Conservation (phyloP, 2,329 filamentous ascomycete genomes). For the Hymenoscyphus linearis region DNA sequence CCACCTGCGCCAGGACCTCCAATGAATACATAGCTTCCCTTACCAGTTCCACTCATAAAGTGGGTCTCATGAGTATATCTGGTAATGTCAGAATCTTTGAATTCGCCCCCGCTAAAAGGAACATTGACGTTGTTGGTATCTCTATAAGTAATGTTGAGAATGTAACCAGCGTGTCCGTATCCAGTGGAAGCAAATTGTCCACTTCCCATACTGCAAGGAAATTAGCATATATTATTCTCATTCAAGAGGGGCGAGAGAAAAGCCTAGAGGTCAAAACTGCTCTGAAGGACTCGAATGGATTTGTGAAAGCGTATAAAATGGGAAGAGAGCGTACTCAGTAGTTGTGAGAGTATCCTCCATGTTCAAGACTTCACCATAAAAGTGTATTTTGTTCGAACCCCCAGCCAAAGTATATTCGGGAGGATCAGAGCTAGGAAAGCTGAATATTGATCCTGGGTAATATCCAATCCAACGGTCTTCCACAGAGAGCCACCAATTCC, state of each 20-base stretch:
- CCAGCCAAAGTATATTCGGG: slow-evolving; percentile 4
- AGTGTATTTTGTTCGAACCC: slow-evolving; percentile 9
- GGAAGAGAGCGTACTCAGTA: slow-evolving; percentile 13
- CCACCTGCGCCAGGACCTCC: slow-evolving; percentile 17
- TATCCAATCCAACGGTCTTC: slow-evolving; percentile 15
- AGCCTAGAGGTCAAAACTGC: neutral
- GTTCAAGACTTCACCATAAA: slow-evolving; percentile 15
- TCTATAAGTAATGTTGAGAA: neutral
- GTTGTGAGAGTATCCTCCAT: slow-evolving; percentile 10
- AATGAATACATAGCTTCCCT: slow-evolving; percentile 12
- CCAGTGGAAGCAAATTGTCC: neutral
- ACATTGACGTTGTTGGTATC: neutral
- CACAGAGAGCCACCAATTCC: slow-evolving; percentile 16
- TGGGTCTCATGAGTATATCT: slow-evolving; percentile 8
- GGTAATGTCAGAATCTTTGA: neutral
- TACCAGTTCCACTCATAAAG: slow-evolving; percentile 5
- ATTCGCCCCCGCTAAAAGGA: neutral
- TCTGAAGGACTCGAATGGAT: neutral
- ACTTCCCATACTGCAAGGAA: neutral
- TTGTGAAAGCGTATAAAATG: neutral
- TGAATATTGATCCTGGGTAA: slow-evolving; percentile 13
- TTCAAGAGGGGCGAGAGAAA: neutral
- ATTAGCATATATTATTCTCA: neutral
- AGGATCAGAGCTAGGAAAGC: neutral
- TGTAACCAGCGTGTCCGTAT: neutral